These are phyloP conservation scores for Hymenoscyphus albidus DNA, from an alignment of 2,329 filamentous ascomycete species.

Conservation along the genomic window DNA sequence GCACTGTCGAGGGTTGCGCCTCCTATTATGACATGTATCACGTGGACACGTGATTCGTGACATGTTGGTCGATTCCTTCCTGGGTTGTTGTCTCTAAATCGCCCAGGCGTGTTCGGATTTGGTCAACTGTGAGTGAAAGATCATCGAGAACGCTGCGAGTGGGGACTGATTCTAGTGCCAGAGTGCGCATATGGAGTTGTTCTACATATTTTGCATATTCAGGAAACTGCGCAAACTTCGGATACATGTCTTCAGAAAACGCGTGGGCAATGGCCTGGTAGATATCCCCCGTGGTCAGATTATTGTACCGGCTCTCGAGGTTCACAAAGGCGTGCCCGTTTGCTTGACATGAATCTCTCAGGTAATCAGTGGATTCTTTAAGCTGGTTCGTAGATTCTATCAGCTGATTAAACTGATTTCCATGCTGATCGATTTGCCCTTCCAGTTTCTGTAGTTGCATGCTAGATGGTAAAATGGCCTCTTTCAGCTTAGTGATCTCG, in stretches of 20 bases:
- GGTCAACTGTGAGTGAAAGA: not conserved
- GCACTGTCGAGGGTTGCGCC: too few relatives aligned
- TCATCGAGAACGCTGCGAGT: not conserved
- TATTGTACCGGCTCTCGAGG: conserved; percentile 24
- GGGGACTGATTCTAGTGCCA: not conserved
- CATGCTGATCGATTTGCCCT: not conserved
- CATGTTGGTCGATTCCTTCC: not conserved
- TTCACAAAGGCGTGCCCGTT: conserved; percentile 12
- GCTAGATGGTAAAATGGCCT: not conserved
- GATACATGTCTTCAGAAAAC: conserved; percentile 3
- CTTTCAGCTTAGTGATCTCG: not conserved
- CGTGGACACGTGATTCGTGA: too few relatives aligned
- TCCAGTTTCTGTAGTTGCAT: not conserved
- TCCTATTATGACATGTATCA: too few relatives aligned
- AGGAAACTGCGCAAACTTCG: conserved; percentile 1
- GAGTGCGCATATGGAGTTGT: not conserved
- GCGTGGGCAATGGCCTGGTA: conserved; percentile 20
- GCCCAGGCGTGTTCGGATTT: not conserved
- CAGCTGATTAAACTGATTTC: not conserved
- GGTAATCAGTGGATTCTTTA: not conserved
- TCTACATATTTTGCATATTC: not conserved
- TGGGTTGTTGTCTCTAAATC: not conserved
- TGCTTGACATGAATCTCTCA: conserved; percentile 4
- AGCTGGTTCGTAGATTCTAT: not conserved
- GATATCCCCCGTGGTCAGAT: conserved; percentile 35